Base-by-base conservation (phyloP, 2,329 filamentous ascomycete genomes). In the Aureobasidium sp. region DNA sequence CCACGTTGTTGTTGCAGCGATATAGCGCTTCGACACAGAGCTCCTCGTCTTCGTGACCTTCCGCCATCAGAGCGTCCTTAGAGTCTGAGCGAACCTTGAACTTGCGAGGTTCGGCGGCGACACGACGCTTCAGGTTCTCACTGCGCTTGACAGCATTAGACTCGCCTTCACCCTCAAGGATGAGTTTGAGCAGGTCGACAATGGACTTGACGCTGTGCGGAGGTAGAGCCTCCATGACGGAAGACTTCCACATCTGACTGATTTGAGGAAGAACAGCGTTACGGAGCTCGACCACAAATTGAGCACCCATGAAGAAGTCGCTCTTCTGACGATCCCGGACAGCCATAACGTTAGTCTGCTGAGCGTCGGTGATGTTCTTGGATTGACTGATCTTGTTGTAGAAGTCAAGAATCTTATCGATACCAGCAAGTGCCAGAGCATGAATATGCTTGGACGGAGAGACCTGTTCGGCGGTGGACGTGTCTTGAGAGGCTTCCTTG, bases 281-380 rank as follows among this genome's bases (percentile, higher is more conserved):
- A 45, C 94, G 87, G 47, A 97, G 76, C 72, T 97, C 93, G 6
- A 97, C 85, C 14, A 97, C 78, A 61, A 97, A 88, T 68, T 97
- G 93, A 1, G 84, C 79, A 14, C 85, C 81, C 10, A 80, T 76
- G 71, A 89, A 90, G 67, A 81, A 84, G 67, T 87, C 84, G 10
- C 81, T 73, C 32, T 80, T 78, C 4, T 80, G 78, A 39, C 81
- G 75, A 53, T 86, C 82, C 48, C 81, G 77, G 10, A 85, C 82
- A 44, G 66, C 69, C 61, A 75, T 75, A n/a, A 77, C 77, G 62
- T 77, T 30, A 78, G 85, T 85, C 68, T 87, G 85, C 36, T 81
- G 77, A 1, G 92, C 87, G 39, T 97, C 92, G n/a, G 81, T 81
- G 58, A 97, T 84, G 65, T 87, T 84, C 74, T 94, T 96, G 10